Evolutionary conservation across 2,329 filamentous ascomycete species (phyloP).

Genomic region (Fusarium multiceps): DNA sequence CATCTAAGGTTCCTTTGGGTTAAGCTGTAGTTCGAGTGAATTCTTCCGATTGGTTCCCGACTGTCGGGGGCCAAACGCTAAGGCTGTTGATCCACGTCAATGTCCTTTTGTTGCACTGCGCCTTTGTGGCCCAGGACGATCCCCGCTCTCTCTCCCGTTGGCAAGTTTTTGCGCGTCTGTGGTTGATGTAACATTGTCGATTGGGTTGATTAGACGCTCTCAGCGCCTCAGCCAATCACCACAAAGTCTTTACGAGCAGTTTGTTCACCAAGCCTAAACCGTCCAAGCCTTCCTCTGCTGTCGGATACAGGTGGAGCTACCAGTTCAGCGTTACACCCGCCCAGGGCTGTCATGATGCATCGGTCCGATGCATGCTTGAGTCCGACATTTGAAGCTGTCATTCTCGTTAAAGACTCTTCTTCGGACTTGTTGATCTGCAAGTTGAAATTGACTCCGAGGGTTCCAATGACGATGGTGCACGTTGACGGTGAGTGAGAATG

Average conservation of each 20-base stretch:
- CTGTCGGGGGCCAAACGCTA: constrained; percentile 41
- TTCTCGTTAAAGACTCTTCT: constrained; percentile 5
- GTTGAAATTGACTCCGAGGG: constrained; percentile 2
- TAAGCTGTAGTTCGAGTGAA: constrained; percentile 40
- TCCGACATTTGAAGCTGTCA: constrained; percentile 23
- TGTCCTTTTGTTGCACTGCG: constrained; percentile 48
- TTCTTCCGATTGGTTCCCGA: constrained; percentile 49
- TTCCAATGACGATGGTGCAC: neutral
- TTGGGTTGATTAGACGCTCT: constrained; percentile 50
- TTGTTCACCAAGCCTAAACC: constrained; percentile 26
- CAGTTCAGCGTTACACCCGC: constrained; percentile 22
- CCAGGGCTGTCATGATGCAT: constrained; percentile 28
- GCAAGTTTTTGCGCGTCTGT: constrained; percentile 40
- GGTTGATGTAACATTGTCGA: constrained; percentile 29
- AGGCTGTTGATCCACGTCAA: constrained; percentile 48
- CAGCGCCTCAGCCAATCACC: constrained; percentile 18
- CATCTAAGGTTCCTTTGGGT: constrained; percentile 27
- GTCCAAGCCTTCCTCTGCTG: constrained; percentile 26
- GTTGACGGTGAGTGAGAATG: constrained; percentile 7
- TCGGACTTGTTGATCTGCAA: neutral
- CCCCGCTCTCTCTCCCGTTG: constrained; percentile 23
- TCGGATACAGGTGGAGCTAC: constrained; percentile 18
- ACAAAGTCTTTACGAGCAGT: constrained; percentile 30
- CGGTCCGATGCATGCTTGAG: constrained; percentile 25
- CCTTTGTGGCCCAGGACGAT: constrained; percentile 32